Conservation (phyloP, 192 early-diverging fungal species). For the Diversispora eburnea region DNA sequence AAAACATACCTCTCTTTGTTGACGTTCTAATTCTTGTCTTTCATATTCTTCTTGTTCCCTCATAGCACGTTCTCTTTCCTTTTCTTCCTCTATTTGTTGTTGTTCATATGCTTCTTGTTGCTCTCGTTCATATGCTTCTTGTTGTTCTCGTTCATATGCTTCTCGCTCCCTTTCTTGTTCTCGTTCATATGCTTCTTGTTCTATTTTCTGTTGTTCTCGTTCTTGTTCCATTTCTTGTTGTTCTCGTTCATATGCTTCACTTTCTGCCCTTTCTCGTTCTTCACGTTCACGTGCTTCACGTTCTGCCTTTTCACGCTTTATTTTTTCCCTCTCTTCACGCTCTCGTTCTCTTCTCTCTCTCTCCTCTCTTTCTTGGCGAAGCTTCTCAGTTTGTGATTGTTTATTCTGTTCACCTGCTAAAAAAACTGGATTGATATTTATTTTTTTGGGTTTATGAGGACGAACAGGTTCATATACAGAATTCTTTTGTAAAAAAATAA, state of each 20-base stretch:
- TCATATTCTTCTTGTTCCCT: slow-evolving; percentile 27
- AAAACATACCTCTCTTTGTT: slow-evolving; percentile 21
- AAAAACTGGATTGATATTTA: slow-evolving; percentile 33
- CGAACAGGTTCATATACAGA: slow-evolving; percentile 40
- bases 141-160: slow-evolving; percentile 33
- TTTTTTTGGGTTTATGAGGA: slow-evolving; percentile 34
- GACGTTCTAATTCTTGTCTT: slow-evolving; percentile 25
- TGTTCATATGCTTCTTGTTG: slow-evolving; percentile 33
- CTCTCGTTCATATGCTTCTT: slow-evolving; percentile 36
- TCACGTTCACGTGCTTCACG: slow-evolving; percentile 29
- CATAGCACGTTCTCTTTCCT: slow-evolving; percentile 27
- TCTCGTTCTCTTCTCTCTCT: slow-evolving; percentile 32
- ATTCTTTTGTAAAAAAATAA: slow-evolving; percentile 21
- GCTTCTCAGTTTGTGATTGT: slow-evolving; percentile 28
- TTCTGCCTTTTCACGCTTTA: slow-evolving; percentile 36
- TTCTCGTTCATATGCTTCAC: slow-evolving; percentile 32
- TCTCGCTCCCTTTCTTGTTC: slow-evolving; percentile 37
- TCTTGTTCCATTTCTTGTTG: slow-evolving; percentile 38
- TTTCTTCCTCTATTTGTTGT: slow-evolving; percentile 36
- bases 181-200: slow-evolving; percentile 39
- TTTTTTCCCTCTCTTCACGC: slow-evolving; percentile 36
- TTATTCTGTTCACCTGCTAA: slow-evolving; percentile 15
- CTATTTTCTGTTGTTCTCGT: slow-evolving; percentile 23
- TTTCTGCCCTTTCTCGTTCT: slow-evolving; percentile 32
- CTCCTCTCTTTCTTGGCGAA: slow-evolving; percentile 33